Evolutionary conservation across 345 rosid species (phyloP).

Genomic region (Eucalyptus marginata): DNA sequence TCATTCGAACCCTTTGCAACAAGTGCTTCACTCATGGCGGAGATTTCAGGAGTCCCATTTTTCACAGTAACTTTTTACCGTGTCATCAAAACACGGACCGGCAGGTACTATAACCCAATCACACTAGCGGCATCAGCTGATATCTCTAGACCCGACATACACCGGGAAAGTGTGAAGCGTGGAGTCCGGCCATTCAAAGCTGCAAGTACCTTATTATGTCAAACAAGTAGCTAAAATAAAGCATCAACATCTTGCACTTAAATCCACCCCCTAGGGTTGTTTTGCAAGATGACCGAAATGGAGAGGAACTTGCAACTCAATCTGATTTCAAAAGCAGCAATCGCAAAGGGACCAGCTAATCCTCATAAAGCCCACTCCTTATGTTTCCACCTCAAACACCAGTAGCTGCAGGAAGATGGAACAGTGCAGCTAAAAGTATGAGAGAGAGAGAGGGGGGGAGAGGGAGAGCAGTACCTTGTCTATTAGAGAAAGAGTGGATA

Average conservation of each 20-base stretch:
- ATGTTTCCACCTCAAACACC: no score
- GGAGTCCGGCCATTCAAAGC: background rate
- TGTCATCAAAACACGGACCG: background rate
- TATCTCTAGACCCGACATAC: background rate
- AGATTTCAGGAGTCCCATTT: background rate
- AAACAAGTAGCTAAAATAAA: background rate
- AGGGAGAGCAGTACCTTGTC: no score
- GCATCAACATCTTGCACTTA: background rate
- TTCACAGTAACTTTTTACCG: rapidly evolving
- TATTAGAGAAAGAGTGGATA: no score
- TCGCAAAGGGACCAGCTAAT: no score
- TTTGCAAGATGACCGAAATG: background rate
- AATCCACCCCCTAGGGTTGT: background rate
- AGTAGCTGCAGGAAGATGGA: no score
- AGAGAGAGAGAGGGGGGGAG: no score
- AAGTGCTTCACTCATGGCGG: rapidly evolving
- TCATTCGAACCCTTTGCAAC: background rate
- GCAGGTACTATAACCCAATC: background rate
- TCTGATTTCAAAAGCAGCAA: background rate
- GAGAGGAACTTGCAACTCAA: background rate
- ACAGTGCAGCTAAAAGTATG: no score
- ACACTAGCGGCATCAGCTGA: background rate
- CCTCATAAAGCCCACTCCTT: no score
- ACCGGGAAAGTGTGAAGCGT: background rate
- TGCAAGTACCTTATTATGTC: background rate